Evolutionary conservation across 2,329 filamentous ascomycete genomes (phyloP).

Genomic region (Seiridium cupressi): DNA sequence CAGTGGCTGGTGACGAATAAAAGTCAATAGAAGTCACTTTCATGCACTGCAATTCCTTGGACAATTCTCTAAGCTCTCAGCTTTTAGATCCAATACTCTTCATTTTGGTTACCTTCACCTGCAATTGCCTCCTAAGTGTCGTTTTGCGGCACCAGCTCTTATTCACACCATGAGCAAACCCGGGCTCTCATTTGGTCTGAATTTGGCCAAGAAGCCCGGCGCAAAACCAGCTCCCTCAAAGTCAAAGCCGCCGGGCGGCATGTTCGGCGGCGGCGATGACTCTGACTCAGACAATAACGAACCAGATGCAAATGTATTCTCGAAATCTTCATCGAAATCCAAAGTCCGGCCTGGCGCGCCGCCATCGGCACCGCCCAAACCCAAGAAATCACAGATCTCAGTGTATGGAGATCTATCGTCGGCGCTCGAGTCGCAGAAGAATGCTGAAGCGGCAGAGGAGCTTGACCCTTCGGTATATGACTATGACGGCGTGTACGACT

Average conservation of each 20-base stretch:
- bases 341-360: slow-evolving; percentile 50
- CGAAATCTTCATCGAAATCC: slow-evolving; percentile 17
- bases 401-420: slow-evolving; percentile 67
- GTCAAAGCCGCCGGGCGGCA: slow-evolving; percentile 39
- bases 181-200: slow-evolving; percentile 55
- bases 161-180: slow-evolving; percentile 24
- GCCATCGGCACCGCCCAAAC: slow-evolving; percentile 40
- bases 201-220: slow-evolving; percentile 54
- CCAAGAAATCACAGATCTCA: slow-evolving; percentile 38
- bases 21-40: too few relatives aligned
- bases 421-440: slow-evolving; percentile 59
- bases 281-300: slow-evolving; percentile 5
- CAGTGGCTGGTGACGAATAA: too few relatives aligned
- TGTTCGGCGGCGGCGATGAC: slow-evolving; percentile 55
- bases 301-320: neutral
- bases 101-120: too few relatives aligned
- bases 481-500: slow-evolving; percentile 81
- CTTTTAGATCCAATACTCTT: neutral
- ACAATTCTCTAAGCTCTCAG: too few relatives aligned
- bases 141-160: neutral
- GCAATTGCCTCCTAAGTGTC: too few relatives aligned
- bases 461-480: slow-evolving; percentile 78
- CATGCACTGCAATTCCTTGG: too few relatives aligned
- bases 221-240: slow-evolving; percentile 48
- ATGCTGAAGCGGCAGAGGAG: slow-evolving; percentile 63